Evolutionary conservation across 805 yeast genomes (phyloP).

Genomic region (Alloascoidea hylecoeti): DNA sequence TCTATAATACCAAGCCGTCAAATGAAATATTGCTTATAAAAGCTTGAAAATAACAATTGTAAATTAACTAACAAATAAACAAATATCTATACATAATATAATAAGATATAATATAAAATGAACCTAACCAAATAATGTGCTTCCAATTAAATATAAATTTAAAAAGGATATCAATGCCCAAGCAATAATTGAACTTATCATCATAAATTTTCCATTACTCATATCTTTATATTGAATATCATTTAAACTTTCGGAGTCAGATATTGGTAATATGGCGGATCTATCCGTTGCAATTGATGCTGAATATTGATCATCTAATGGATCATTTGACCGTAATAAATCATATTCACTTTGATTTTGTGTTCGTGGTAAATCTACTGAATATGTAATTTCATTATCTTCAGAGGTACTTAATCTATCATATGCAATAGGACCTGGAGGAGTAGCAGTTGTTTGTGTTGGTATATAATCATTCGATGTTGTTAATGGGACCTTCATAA

Average conservation of each 20-base stretch:
- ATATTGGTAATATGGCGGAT: background rate
- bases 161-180: constrained; percentile 64
- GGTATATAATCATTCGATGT: too few species aligned
- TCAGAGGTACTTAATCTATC: background rate
- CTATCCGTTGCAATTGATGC: background rate
- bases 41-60: too few species aligned
- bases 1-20: too few species aligned
- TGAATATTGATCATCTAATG: background rate
- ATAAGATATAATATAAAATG: too few species aligned
- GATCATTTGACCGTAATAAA: background rate
- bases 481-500: constrained; percentile 41
- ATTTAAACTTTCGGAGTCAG: background rate
- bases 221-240: constrained; percentile 33
- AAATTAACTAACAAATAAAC: too few species aligned
- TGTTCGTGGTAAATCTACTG: background rate
- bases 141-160: constrained; percentile 57
- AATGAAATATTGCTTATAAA: too few species aligned
- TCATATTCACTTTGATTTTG: background rate
- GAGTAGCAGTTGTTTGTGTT: too few species aligned
- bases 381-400: background rate
- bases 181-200: constrained; percentile 38
- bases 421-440: too few species aligned
- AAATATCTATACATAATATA: too few species aligned
- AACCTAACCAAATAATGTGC: too few species aligned
- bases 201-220: constrained; percentile 48